Evolutionary conservation across 768 basidiomycete genomes (phyloP), one percentile per base, ranked within the genome.

Genomic region (Mycena galericulata): DNA sequence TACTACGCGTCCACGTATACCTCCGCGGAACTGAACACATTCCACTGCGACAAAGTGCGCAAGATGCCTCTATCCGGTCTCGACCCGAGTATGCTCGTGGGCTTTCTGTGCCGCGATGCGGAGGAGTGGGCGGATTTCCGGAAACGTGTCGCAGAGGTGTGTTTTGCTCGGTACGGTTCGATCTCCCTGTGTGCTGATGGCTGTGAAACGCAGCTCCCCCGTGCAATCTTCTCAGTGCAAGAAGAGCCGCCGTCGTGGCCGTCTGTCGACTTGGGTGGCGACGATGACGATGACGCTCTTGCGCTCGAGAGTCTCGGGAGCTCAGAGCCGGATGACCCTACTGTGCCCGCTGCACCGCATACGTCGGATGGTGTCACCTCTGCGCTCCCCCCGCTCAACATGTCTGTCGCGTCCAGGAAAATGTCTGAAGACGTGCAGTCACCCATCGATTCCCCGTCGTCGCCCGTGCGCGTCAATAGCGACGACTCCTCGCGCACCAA

Each of bases 21-120:
- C 2, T 79, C 87, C 3, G 69, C 84, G 6, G 94, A 97, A 75
- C 81, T 98, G 36, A 88, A 88, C 74, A 97, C 94, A 15, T 99
- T 96, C 83, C 98, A 99, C 79, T 96, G 96, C 77, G 98, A 99
- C n/a, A 89, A 92, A 20, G 92, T 99, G 41, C 86, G 95, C 76
- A 98, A 97, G 88, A 97, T 99, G 94, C 92, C 92, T 0, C 79
- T 99, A 38, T 88, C 89, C 43, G 93, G 92, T 30, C 82, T 99
- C 61, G 98, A 99, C 78, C 98, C 97, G 26, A 98, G 96, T 73
- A 98, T 99, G 98, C 83, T 99, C 9, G 87, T 99, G 66, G 97
- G 97, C 14, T 99, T 99, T 77, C 75, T 98, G 71, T 91, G 92
- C 76, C 88, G 87, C 73, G 89, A 94, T 75, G 92, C 95, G 79